A percentile compares a stretch with the other conserved stretches of the same genome.
phyloP scores from a whole-genome alignment of 2,329 filamentous ascomycete genomes.

The Pyrenophora graminea region DNA sequence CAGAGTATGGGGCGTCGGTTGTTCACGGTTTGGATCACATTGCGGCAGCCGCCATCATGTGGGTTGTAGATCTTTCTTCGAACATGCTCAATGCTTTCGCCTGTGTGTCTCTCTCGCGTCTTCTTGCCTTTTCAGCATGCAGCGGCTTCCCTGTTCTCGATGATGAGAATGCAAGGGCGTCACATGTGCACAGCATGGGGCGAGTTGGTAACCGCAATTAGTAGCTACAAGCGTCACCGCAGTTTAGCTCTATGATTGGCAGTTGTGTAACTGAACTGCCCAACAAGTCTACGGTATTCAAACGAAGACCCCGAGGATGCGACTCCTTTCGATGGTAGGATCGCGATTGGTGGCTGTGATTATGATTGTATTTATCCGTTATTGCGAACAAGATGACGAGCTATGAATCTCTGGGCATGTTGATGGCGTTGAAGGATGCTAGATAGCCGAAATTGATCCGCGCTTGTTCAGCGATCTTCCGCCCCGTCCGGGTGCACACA shows the following conservation, averaged over 20 bases:
- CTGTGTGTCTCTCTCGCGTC: not conserved
- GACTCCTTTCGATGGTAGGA: no score
- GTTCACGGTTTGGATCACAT: not conserved
- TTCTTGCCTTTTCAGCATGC: not conserved
- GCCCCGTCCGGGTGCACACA: not conserved
- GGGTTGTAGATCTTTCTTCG: not conserved
- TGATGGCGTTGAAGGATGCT: not conserved
- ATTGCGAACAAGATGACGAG: not conserved
- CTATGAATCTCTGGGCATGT: not conserved
- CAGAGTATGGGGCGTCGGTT: not conserved
- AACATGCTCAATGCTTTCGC: not conserved
- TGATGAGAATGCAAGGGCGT: not conserved
- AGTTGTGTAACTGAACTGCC: no score
- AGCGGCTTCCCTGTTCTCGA: not conserved
- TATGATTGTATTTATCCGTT: no score
- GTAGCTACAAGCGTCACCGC: not conserved
- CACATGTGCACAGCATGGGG: no score
- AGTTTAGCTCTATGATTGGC: not conserved
- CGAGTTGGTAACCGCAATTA: not conserved
- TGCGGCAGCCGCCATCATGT: conserved; percentile 6
- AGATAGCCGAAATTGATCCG: conserved; percentile 2
- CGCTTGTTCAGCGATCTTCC: conserved; percentile 1
- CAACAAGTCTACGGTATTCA: no score
- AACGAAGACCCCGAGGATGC: no score
- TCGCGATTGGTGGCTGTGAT: no score